Conservation (phyloP, 208 protist genomes). For the Leishmania aethiopica region DNA sequence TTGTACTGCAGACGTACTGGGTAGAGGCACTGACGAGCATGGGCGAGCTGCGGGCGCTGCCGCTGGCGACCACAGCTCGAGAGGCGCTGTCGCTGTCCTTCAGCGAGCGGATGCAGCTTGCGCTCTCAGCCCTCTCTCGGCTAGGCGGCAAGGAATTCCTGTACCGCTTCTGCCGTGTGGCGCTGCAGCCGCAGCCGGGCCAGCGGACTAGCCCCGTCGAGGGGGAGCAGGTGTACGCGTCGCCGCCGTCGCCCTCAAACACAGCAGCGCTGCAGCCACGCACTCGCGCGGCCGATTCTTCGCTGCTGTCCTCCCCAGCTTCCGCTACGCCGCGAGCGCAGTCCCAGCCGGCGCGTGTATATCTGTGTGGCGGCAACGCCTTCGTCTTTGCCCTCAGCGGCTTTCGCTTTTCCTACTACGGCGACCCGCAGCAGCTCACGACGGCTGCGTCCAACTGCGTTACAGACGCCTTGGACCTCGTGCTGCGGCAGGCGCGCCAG, state of each 20-base stretch:
- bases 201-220: background rate
- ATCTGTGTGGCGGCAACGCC: constrained; percentile 45
- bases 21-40: constrained; percentile 26
- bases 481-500: constrained; percentile 24
- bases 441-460: constrained; percentile 33
- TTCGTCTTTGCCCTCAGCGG: constrained; percentile 56
- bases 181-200: constrained; percentile 9
- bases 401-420: constrained; percentile 45
- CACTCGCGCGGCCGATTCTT: background rate
- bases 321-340: constrained; percentile 2
- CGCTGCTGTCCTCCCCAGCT: background rate
- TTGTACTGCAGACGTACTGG: constrained; percentile 23
- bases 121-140: constrained; percentile 17
- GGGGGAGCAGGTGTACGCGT: background rate
- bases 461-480: constrained; percentile 26
- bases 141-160: constrained; percentile 21
- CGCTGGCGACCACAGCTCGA: background rate
- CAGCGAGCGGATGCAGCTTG: constrained; percentile 13
- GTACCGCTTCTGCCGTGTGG: constrained; percentile 22
- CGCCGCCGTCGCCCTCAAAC: background rate
- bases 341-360: constrained; percentile 17
- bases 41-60: constrained; percentile 22
- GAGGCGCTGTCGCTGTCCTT: background rate
- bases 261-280: background rate
- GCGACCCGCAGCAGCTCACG: constrained; percentile 35